Evolutionary conservation across 2,329 filamentous ascomycete species (phyloP), one percentile per base, ranked within the genome.

Genomic region (Alternaria ventricosa): DNA sequence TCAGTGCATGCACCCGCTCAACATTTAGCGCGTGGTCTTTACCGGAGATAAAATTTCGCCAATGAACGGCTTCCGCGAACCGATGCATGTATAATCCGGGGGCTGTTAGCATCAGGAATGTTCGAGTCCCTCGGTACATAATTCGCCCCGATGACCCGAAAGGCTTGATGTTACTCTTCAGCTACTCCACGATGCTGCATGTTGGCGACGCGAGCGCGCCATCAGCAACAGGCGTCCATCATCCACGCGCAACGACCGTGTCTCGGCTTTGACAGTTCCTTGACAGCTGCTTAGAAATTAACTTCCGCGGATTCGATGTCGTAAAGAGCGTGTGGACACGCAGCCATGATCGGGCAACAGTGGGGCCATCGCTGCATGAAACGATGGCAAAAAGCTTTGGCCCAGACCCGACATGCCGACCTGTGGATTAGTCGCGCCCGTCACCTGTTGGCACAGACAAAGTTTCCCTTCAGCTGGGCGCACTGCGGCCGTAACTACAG

Each of bases 11-110:
- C 63, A 51, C 50, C 56, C 27, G 36, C 58, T 60, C 41, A 49
- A 30, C 53, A 63, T 63, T 66, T 76, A 77, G 72, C 49, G 65
- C 63, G 60, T 69, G 69, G 70, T 55, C 55, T 5, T 58, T 65
- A 57, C 67, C 73, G 75, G 75, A 74, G 61, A 66, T 75, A 75
- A 72, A 44, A 47, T 44, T n/a, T 67, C 55, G 44, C 71, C 71
- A 73, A 74, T 73, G 55, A 71, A 59, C 49, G 51, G 36, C 57
- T 33, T 43, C 51, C 55, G 44, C 60, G 46, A 65, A 47, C 44
- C 44, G 62, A 60, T 68, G 64, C 68, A 60, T n/a, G 22, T 46
- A 70, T 55, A 68, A 69, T 65, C 68, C 66, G 72, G 73, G 69
- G 72, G 72, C 36, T 72, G 69, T 71, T 73, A 71, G 69, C 68